Evolutionary conservation across 352 stramenopile species (phyloP).

Genomic region (Phytophthora syringae): DNA sequence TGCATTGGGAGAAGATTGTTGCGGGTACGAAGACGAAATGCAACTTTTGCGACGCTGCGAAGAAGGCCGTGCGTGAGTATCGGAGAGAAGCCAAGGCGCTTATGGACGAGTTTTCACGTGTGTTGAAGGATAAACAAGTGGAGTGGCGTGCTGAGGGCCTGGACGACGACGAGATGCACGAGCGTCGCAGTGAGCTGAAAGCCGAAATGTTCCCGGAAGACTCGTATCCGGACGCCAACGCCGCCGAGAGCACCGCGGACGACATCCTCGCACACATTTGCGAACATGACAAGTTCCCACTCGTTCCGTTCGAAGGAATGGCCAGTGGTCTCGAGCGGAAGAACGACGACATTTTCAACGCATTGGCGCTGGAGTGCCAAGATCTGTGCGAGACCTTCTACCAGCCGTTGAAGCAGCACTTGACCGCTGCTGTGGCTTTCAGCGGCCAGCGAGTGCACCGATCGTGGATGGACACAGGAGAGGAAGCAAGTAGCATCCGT

Average conservation of each 20-base stretch:
- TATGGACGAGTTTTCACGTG: slow-evolving; percentile 50
- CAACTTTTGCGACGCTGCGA: slow-evolving; percentile 44
- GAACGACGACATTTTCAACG: slow-evolving; percentile 62
- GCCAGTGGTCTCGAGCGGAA: slow-evolving; percentile 41
- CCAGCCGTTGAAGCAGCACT: slow-evolving; percentile 41
- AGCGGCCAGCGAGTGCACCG: slow-evolving; percentile 47
- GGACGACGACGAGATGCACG: slow-evolving; percentile 61
- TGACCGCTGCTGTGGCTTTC: slow-evolving; percentile 24
- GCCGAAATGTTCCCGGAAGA: slow-evolving; percentile 55
- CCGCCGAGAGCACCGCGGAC: slow-evolving; percentile 49
- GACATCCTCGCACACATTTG: slow-evolving; percentile 64
- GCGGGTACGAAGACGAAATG: slow-evolving; percentile 35
- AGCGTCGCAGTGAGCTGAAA: slow-evolving; percentile 55
- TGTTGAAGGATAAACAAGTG: slow-evolving; percentile 39
- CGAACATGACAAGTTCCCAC: slow-evolving; percentile 52
- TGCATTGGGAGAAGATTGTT: slow-evolving; percentile 58
- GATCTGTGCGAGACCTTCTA: slow-evolving; percentile 45
- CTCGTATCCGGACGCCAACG: slow-evolving; percentile 55
- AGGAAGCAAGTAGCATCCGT: slow-evolving; percentile 34
- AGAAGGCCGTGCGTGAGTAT: slow-evolving; percentile 46
- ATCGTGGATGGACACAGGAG: slow-evolving; percentile 50
- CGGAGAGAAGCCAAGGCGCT: slow-evolving; percentile 42
- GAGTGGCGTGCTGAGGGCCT: slow-evolving; percentile 45
- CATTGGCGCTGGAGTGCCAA: slow-evolving; percentile 45
- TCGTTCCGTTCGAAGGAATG: slow-evolving; percentile 53